Base-by-base conservation (phyloP, 2,329 filamentous ascomycete species). In the Bipolaris gigantea region DNA sequence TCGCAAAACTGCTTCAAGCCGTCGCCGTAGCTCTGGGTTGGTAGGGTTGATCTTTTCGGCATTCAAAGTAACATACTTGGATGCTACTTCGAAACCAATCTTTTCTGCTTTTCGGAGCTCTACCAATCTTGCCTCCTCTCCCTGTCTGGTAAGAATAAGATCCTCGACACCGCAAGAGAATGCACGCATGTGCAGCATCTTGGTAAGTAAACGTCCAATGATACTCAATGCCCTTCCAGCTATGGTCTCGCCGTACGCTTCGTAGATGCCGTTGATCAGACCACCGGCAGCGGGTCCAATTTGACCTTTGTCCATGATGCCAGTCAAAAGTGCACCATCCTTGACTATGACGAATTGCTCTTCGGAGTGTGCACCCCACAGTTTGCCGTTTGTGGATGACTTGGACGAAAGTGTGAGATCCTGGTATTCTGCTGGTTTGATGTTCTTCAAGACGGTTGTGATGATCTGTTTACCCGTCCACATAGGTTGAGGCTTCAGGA, bases 111-210 rank as follows among this genome's bases (percentile, higher is more conserved):
- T 83, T 59, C 82, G 77, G 11, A 99, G 79, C 58, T 87, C 85
- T 60, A 89, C 79, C 61, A 83, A 84, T 38, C 94, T 86, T 48
- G 82, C 80, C 50, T 79, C 78, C 70, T 99, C 92, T 48, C 94
- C 93, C 58, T 89, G 80, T 1, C 83, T 80, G 0, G 93, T 97
- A 47, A 99, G 84, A 53, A 89, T 85, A 54, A 99, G 81, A 80
- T 99, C 95, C 67, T 99, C 93, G 76, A 99, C 96, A 72, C 95
- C 95, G 74, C 94, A 99, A 61, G 90, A 94, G 73, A 97, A 97
- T 1, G 93, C 94, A 47, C 92, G 85, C 87, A 97, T 96, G 70
- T 94, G 90, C 56, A 97, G 81, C 61, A 92, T 88, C 67, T 92
- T 89, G 0, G 94, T 99, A 59, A 99, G 78, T 23, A 99, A 81